Base-by-base conservation (phyloP, 306 rosid genomes). In the Pyrus pyrifolia region DNA sequence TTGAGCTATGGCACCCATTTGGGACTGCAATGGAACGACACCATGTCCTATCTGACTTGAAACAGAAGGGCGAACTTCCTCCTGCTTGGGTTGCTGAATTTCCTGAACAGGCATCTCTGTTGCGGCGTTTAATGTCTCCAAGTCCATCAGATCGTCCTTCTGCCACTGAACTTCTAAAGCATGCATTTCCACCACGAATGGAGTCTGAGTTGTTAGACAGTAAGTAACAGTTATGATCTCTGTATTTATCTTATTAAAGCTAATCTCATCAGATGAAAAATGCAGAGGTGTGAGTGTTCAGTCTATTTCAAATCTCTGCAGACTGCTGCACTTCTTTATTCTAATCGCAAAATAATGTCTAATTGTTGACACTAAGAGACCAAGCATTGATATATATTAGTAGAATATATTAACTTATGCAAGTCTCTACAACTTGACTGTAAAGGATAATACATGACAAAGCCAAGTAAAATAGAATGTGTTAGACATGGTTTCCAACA, bases 1-100 rank as follows among this genome's bases (percentile, higher is more conserved):
- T 94, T 78, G 97, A 94, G 90, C 96, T 94, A 80, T 94, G 98
- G 96, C 93, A 94, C 76, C 98, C 98, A 49, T 94, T 94, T 89
- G 93, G 91, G 70, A 94, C 97, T 45, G 91, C 92, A 76, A 94
- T 94, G 98, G 98, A 94, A 87, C 86, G 97, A 51, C 72, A 87
- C 6, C 71, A 89, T 81, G 87, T 94, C 80, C 90, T 94, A 81
- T 84, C 91, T 67, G 95, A 92, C 81, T 86, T 94, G 86, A 92
- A 89, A 77, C 95, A 80, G 76, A 92, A 92, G 80, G 92, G 89
- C 60, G 92, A 88, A 70, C 87, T 90, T 61, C 98, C 96, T 81
- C 73, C 80, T 52, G 53, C 87, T 23, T 94, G 98, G 97, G 85
- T 85, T 81, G 81, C 88, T 73, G 91, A 88, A 71, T 94, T 89